Evolutionary conservation across 352 stramenopile genomes (phyloP), one percentile per base, ranked within the genome.

Genomic region (Phytopythium sindhum): DNA sequence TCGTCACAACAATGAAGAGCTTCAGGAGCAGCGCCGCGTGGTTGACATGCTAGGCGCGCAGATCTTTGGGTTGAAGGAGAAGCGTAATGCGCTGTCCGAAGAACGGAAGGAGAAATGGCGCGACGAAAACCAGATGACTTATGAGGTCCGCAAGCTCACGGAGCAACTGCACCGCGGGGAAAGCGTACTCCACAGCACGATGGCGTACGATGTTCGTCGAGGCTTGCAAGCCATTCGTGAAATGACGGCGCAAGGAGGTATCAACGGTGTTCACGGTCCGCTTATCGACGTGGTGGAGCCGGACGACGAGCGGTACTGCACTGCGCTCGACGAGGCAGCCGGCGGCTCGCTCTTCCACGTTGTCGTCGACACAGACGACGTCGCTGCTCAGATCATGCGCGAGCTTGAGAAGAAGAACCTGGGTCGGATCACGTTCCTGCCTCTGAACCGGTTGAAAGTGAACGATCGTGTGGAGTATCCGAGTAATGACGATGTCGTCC

Each of bases 331-430:
- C 70, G 95, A 98, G 60, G 96, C 97, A 42, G 97, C 97, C 6
- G 95, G 97, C 11, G 97, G 95, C 37, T 84, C 88, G 47, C 86
- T 99, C 26, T 99, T 99, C 75, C 96, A 99, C 70, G 95, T 99
- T 19, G 96, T 99, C 55, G 98, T 99, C 24, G 97, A 99, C 74
- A 98, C 90, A 4, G 97, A 99, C 68, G 95, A 97, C 52, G 99
- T 97, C 19, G 97, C 97, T 3, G 86, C 96, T 15, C 67, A 80
- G 35, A 88, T 99, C 52, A 98, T 99, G 90, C 81, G 85, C 55
- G 86, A 98, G 28, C 78, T 99, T 29, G 96, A 99, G 68, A 82
- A 88, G 61, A 89, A 97, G 53, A 97, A 97, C 63, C 68, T 98
- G 50, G 97, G 97, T 1, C 86, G 97, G 35, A 86, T 99, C 31